Evolutionary conservation across 495 filamentous ascomycete species (phyloP), one percentile per base, ranked within the genome.

Genomic region (Penicillium coprophilum): DNA sequence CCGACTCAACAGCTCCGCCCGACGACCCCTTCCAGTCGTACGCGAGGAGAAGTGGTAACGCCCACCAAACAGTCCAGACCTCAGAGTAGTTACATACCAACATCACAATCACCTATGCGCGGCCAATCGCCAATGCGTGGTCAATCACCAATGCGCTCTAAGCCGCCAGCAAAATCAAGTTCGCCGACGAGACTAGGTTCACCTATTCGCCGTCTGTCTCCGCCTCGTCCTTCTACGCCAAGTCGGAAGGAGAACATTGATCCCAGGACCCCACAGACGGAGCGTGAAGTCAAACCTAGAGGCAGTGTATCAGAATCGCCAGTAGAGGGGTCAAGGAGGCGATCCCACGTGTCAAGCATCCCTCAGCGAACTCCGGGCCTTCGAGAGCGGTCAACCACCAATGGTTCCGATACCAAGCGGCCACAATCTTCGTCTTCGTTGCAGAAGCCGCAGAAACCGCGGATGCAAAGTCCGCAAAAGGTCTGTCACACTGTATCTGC

Each of bases 401-500:
- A 80, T 59, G 67, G 62, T 8, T 49, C 62, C 0, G 74, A 75
- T 44, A 55, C 46, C 4, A 76, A 70, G 48, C 71, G 74, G 15
- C 60, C 67, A 9, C 67, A 64, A 24, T 65, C 71, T 27, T 68
- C 65, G 8, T 71, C 72, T 43, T 73, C 70, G 10, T 58, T 71
- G 10, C 72, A 75, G 36, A 75, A 68, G 53, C 73, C 79, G 32
- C 82, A 82, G 59, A 94, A 88, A 62, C 77, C 95, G 53, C 87
- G 90, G 46, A 84, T 96, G 71, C 92, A 96, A 70, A 92, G 87
- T 41, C 89, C 93, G 0, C 90, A 95, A 60, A 97, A 96, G 70
- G 75, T 80, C 62, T 13, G 57, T 44, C 7, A 6, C n/a, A 24
- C 13, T 27, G n/a, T 13, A 19, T 43, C 19, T 46, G 7, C 21